Evolutionary conservation across 768 basidiomycete genomes (phyloP).

Genomic region (Naganishia onofrii): DNA sequence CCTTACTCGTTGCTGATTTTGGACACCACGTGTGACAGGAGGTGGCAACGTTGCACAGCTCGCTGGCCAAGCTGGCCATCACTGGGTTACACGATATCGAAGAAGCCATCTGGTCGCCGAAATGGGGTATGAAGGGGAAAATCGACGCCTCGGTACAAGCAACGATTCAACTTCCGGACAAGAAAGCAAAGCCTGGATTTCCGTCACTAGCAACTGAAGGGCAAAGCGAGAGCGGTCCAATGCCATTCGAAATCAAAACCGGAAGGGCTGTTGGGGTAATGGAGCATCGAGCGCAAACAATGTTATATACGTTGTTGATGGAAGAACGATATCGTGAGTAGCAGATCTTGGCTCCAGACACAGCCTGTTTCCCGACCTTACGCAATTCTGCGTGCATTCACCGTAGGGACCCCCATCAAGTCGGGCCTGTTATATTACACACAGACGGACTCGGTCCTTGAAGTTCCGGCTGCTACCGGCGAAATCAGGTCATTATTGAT

Average conservation of each 20-base stretch:
- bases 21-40: conserved; percentile 37
- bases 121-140: conserved; percentile 92
- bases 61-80: conserved; percentile 62
- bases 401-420: conserved; percentile 66
- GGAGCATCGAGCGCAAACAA: conserved; percentile 97
- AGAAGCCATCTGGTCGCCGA: conserved; percentile 96
- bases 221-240: conserved; percentile 43
- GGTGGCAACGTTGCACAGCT: conserved; percentile 53
- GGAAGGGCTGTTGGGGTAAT: conserved; percentile 71
- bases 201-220: no score
- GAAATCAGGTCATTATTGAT: conserved; percentile 81
- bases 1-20: no score
- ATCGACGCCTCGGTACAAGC: conserved; percentile 83
- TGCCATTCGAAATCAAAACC: conserved; percentile 96
- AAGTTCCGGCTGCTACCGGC: conserved; percentile 73
- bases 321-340: conserved; percentile 73
- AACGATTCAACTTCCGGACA: conserved; percentile 24
- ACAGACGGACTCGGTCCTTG: conserved; percentile 79
- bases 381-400: not conserved
- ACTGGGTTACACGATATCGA: conserved; percentile 78
- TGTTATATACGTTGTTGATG: conserved; percentile 88
- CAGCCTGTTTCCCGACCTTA: not conserved
- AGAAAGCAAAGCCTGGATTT: conserved; percentile 42
- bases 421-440: conserved; percentile 91
- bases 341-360: not conserved